A percentile compares a stretch with the other conserved stretches of the same genome.
These are phyloP conservation scores for Coccomyxa sp. DNA, from an alignment of 139 green algal species.

Conservation along the genomic window DNA sequence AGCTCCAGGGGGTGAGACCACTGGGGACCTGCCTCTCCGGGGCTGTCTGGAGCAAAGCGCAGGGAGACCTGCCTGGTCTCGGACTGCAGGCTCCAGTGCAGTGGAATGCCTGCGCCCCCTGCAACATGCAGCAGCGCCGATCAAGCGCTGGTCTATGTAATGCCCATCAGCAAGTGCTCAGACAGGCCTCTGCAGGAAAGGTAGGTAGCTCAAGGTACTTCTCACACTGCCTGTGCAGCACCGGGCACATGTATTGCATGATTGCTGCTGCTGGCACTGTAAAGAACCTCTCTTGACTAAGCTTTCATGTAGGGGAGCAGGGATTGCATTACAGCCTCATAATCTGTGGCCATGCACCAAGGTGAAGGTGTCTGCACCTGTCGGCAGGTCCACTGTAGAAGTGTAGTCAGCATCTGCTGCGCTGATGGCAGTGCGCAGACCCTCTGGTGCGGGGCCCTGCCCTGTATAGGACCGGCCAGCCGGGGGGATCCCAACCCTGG, in stretches of 20 bases:
- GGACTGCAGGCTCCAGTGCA: conserved; percentile 22
- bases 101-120: conserved; percentile 10
- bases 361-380: neutral
- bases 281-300: no score
- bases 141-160: neutral
- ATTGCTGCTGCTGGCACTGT: no score
- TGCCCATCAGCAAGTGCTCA: no score
- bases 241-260: no score
- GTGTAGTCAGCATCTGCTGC: conserved; percentile 9
- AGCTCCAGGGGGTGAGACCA: conserved; percentile 16
- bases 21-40: neutral
- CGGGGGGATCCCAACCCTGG: neutral
- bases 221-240: no score
- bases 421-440: conserved; percentile 3
- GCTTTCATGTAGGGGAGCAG: no score
- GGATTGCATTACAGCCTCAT: no score
- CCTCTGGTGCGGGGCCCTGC: no score
- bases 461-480: neutral
- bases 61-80: conserved; percentile 12
- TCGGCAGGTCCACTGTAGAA: conserved; percentile 14
- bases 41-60: conserved; percentile 8
- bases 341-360: no score
- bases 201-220: neutral
- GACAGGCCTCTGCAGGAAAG: neutral
- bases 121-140: neutral